These are phyloP conservation scores for Pouteria glomerata DNA, from an alignment of 148 eudicot genomes.

Conservation along the genomic window DNA sequence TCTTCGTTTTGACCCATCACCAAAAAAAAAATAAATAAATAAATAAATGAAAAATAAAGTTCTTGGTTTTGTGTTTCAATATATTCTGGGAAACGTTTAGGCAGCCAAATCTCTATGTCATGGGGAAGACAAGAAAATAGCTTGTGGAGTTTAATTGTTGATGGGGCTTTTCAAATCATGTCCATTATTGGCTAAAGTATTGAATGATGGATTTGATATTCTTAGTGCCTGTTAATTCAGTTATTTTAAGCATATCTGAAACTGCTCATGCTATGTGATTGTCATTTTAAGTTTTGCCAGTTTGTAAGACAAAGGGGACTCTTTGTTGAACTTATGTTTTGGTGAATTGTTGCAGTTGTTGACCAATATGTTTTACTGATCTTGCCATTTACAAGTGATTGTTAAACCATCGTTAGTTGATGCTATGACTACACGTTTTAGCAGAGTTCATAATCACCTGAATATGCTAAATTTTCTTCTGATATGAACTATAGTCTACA, in stretches of 20 bases:
- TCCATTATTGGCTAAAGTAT: neutral
- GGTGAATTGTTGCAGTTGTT: neutral
- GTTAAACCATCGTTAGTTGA: neutral
- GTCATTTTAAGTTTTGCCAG: neutral
- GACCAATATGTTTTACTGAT: neutral
- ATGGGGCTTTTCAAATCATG: neutral
- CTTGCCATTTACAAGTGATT: neutral
- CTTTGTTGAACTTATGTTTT: neutral
- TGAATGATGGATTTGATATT: too few species aligned
- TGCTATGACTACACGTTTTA: neutral
- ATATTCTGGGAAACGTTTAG: neutral
- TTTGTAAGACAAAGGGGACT: neutral
- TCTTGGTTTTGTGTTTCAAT: neutral
- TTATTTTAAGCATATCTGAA: neutral
- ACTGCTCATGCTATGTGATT: neutral
- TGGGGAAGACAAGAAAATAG: neutral
- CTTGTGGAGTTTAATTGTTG: neutral
- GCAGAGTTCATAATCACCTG: neutral
- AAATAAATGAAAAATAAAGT: too few species aligned
- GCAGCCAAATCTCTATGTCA: neutral
- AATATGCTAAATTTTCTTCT: neutral
- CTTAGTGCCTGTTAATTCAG: neutral
- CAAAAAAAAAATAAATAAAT: too few species aligned
- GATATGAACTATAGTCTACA: neutral
- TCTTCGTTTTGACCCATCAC: too few species aligned